Base-by-base conservation (phyloP, 495 filamentous ascomycete species). In the Penicillium bialowiezense region DNA sequence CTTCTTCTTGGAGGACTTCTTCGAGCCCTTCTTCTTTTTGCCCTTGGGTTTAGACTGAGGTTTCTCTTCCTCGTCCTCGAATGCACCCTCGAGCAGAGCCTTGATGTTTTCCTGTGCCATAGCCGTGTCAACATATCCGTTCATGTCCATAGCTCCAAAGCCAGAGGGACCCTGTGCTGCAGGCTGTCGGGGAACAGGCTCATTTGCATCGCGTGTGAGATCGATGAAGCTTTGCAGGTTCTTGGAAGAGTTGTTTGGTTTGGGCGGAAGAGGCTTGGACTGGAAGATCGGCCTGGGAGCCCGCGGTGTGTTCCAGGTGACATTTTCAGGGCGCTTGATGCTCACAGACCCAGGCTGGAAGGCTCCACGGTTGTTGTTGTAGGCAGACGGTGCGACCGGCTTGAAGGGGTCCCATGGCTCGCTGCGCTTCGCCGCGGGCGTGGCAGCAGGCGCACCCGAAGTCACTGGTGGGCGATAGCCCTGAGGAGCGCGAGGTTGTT, bases 101-200 rank as follows among this genome's bases (percentile, higher is more conserved):
- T 96, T 95, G 50, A 96, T 83, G 55, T 95, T 89, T 48, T 89
- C 86, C 12, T 84, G 82, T 3, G 91, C 90, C 58, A 92, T 86
- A 20, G 75, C 75, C 0, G 85, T 73, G 57, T 95, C 89, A 0
- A 95, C 83, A 61, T 89, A 95, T 4, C 80, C 70, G 42, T 80
- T 79, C 37, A 80, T 78, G 44, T 89, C 84, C 39, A 64, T 58
- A 5, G 69, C 62, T 7, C 71, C 71, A 46, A 77, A 76, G 1
- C 51, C 60, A 65, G 55, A 14, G 48, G 46, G 10, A 10, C 15
- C 12, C 24, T n/a, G 1, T 15, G 32, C 23, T 7, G 26, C 5
- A 13, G 35, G 12, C 17, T 35, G 6, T n/a, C 32, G 14, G 19
- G 7, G 50, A 34, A 20, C 26, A 31, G 62, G 48, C 24, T 55